Evolutionary conservation across 2,329 filamentous ascomycete genomes (phyloP).

Genomic region (Calonectria fujianensis): DNA sequence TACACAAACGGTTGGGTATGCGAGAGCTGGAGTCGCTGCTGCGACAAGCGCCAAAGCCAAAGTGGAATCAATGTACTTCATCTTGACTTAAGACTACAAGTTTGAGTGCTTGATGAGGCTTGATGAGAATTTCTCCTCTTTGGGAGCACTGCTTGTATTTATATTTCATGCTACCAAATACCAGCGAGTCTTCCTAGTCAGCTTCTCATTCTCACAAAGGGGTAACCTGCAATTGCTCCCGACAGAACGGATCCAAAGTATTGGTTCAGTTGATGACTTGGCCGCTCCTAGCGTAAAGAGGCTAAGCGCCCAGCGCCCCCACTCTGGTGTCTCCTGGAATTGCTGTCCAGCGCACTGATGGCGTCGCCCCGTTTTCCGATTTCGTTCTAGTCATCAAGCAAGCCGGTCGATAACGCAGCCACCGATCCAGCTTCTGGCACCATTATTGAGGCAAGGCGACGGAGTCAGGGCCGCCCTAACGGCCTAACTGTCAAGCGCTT

Average conservation of each 20-base stretch:
- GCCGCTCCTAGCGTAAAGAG: neutral
- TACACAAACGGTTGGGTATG: conserved; percentile 7
- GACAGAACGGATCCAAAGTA: neutral
- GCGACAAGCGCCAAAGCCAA: conserved; percentile 5
- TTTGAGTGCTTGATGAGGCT: neutral
- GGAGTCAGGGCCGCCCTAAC: neutral
- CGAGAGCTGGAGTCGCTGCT: neutral
- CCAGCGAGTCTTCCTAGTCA: neutral
- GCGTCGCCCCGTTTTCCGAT: neutral
- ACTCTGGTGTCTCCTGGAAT: neutral
- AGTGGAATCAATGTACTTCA: conserved; percentile 11
- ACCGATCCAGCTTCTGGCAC: neutral
- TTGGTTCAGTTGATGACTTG: neutral
- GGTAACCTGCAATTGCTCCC: neutral
- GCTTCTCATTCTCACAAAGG: neutral
- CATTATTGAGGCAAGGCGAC: neutral
- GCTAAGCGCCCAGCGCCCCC: neutral
- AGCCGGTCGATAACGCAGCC: neutral
- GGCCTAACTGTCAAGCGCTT: neutral
- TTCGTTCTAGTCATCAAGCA: neutral
- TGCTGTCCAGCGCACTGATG: neutral
- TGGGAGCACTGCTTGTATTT: neutral
- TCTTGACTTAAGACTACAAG: neutral
- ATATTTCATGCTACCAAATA: neutral
- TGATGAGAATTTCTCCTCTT: neutral